These are phyloP conservation scores for Exophiala aquamarina DNA, from an alignment of 2,329 filamentous ascomycete genomes.

Conservation along the genomic window DNA sequence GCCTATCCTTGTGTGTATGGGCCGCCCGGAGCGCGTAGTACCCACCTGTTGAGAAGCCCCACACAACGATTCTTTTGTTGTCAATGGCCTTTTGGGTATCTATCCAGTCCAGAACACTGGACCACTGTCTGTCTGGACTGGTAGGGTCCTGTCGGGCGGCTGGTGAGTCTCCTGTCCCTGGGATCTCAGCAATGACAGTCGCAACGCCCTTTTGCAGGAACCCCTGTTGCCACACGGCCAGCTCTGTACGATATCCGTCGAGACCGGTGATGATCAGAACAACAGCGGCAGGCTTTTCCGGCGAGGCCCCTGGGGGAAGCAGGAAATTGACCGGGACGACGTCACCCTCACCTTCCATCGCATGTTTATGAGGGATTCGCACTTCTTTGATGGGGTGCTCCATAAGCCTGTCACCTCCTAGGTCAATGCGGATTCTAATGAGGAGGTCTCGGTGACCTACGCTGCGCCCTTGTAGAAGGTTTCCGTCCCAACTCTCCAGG, in stretches of 20 bases:
- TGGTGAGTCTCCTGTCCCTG: slow-evolving; percentile 67
- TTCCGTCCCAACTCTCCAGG: slow-evolving; percentile 28
- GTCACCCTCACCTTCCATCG: slow-evolving; percentile 51
- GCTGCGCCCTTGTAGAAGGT: slow-evolving; percentile 29
- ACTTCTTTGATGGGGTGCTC: slow-evolving; percentile 61
- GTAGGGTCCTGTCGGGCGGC: slow-evolving; percentile 61
- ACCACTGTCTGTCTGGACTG: slow-evolving; percentile 56
- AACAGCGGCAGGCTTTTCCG: slow-evolving; percentile 47
- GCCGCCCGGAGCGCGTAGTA: slow-evolving; percentile 60
- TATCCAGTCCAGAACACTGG: slow-evolving; percentile 56
- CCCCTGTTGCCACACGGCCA: slow-evolving; percentile 29
- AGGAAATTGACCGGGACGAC: slow-evolving; percentile 66
- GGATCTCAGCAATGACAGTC: slow-evolving; percentile 63
- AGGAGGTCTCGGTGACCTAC: slow-evolving; percentile 13
- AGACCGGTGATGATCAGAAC: slow-evolving; percentile 60
- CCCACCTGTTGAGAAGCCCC: slow-evolving; percentile 59
- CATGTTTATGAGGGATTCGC: slow-evolving; percentile 58
- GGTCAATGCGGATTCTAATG: slow-evolving; percentile 6
- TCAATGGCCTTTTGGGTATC: slow-evolving; percentile 49
- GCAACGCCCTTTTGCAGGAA: slow-evolving; percentile 47
- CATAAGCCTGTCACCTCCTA: slow-evolving; percentile 16
- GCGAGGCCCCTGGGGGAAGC: slow-evolving; percentile 49
- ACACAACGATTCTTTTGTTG: slow-evolving; percentile 49
- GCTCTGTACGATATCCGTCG: slow-evolving; percentile 59
- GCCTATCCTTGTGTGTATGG: slow-evolving; percentile 54